Base-by-base conservation (phyloP, 2,329 filamentous ascomycete species). In the Penicillium sumatraense region DNA sequence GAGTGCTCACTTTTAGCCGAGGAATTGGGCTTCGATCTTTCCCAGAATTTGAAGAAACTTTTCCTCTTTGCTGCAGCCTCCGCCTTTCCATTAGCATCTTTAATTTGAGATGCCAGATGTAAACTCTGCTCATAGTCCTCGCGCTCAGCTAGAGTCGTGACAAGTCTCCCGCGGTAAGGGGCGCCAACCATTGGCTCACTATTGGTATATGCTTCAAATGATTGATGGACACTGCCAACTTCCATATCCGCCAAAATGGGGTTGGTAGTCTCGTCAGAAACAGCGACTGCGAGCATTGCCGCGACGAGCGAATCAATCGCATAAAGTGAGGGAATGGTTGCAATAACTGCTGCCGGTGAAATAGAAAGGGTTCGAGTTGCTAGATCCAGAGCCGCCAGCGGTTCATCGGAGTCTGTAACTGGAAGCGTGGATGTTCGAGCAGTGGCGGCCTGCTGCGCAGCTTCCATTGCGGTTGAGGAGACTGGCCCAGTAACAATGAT, bases 281-380 rank as follows among this genome's bases (percentile, higher is more conserved):
- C 69, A 1, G 77, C 77, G 14, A 80, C 73, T 2, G 76, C 72
- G 16, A 81, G 62, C 7, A 81, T 68, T 4, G 78, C 74, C 1
- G 77, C 74, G 41, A 81, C 65, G 11, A 81, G 62, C 5, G 77
- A 76, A 58, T 81, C 79, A 31, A 81, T 75, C 7, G 76, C 75
- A 54, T 81, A 81, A 26, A 80, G 62, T 6, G 77, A 79, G 1
- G 77, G 76, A 8, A 81, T 74, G 0, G 71, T 73, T 6, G 70
- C 66, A 2, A 72, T 68, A 9, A 80, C 77, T 1, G 71, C 65
- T 3, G 70, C 68, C 1, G 77, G 71, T 18, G 73, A 73, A 33
- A 81, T 72, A 1, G 72, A 72, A 0, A 79, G 64, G 0, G 70
- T 74, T 54, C 72, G 69, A 2, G 73, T 76, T 23, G 69, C 69